These are phyloP conservation scores for Podospora tetraspora DNA, from an alignment of 495 filamentous ascomycete genomes.

Conservation along the genomic window DNA sequence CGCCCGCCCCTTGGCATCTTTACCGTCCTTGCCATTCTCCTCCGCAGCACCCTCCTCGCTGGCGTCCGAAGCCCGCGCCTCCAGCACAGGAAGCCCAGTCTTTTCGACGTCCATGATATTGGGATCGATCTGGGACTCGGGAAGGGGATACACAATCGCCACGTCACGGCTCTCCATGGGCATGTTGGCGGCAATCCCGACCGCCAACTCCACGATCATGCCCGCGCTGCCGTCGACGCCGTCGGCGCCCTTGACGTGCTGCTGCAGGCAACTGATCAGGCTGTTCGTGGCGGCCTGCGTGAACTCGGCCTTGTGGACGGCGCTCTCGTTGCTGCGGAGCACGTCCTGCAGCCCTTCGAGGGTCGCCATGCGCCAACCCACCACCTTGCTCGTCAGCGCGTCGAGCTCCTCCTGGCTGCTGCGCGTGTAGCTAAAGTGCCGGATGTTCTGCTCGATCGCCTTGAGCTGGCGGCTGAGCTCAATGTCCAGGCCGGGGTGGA, in stretches of 20 bases:
- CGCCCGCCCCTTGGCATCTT: conserved; percentile 28
- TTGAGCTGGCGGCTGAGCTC: conserved; percentile 74
- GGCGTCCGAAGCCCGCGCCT: conserved; percentile 47
- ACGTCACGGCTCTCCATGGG: conserved; percentile 91
- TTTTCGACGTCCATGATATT: conserved; percentile 82
- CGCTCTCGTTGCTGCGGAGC: conserved; percentile 59
- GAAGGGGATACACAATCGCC: conserved; percentile 74
- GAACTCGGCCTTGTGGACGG: conserved; percentile 58
- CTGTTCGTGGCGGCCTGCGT: conserved; percentile 62
- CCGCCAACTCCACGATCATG: conserved; percentile 90
- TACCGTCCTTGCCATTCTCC: conserved; percentile 38
- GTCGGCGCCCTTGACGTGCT: conserved; percentile 71
- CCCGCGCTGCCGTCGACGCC: conserved; percentile 67
- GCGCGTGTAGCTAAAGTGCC: conserved; percentile 60
- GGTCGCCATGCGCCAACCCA: conserved; percentile 90
- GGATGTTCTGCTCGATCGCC: conserved; percentile 82
- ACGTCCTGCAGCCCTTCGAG: conserved; percentile 78
- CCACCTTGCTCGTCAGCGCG: conserved; percentile 76
- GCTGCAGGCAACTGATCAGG: conserved; percentile 62
- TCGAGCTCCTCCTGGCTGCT: conserved; percentile 84
- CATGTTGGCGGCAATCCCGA: conserved; percentile 79
- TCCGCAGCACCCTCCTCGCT: conserved; percentile 44
- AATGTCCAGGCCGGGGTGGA: conserved; percentile 80
- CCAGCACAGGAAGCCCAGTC: conserved; percentile 62
- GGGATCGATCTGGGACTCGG: conserved; percentile 59